Evolutionary conservation across 1,284 basidiomycete species (phyloP), one percentile per base, ranked within the genome.

Genomic region (Rhodotorula sp.): DNA sequence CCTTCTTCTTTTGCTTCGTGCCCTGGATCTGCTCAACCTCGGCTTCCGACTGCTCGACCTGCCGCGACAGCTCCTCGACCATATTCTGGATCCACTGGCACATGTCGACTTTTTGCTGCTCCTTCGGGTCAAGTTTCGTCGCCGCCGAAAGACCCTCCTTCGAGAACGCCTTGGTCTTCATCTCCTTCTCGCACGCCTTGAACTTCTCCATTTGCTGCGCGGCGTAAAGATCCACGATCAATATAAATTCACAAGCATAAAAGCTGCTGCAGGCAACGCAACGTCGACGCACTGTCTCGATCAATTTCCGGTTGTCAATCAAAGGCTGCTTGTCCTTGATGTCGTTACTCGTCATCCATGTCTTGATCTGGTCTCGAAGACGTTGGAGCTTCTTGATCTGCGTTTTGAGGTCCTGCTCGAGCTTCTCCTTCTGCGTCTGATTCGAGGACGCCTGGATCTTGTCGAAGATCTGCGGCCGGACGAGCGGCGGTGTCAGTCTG

Each of bases 141-240:
- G 94, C 93, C 66, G 94, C 92, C 73, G 91, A 97, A 47, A 99
- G 86, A 48, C 96, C 96, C 81, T 98, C 96, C 82, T 99, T 99
- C 44, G 94, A 98, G 83, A 99, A 99, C 0, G 96, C 96, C 81
- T 99, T 99, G 72, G 96, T 99, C 86, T 99, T 99, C 94, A 99
- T 98, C 83, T 99, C 96, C 84, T 99, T 99, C 84, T 99, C 96
- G 82, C 93, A 92, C 32, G 95, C 95, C 79, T 99, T 99, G 87
- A 99, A 99, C 79, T 92, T 93, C 84, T 99, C 96, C 96, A 99
- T 99, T 96, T 99, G 96, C 94, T 98, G 82, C 72, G 74, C 27
- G 66, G 1, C 36, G 49, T 47, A 27, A 24, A n/a, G 7, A 0
- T 2, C 4, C 5, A 9, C 30, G 11, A 54, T 20, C 6, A 3